phyloP scores from a whole-genome alignment of 495 filamentous ascomycete species.

The Aspergillus affinis region DNA sequence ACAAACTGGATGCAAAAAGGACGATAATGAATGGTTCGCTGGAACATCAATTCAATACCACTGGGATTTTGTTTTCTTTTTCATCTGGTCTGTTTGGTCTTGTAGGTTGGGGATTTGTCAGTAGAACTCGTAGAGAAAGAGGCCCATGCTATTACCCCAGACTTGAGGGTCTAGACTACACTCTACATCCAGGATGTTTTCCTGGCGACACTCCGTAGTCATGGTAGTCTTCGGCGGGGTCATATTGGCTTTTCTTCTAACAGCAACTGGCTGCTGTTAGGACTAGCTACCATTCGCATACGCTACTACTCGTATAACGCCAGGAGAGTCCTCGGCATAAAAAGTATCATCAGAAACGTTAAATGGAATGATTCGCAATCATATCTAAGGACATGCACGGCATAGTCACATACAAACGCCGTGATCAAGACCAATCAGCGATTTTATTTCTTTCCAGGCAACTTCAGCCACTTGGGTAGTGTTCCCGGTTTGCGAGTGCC shows the following conservation, averaged over 20 bases:
- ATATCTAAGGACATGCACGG: not conserved
- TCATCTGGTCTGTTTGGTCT: not conserved
- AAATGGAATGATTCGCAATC: not conserved
- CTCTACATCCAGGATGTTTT: too few relatives aligned
- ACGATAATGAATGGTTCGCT: constrained; percentile 5
- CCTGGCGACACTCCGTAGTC: too few relatives aligned
- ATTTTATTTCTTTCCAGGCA: constrained; percentile 55
- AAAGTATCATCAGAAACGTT: not conserved
- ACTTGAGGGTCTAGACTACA: not conserved
- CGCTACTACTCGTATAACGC: not conserved
- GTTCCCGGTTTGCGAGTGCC: constrained; percentile 47
- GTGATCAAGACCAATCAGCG: not conserved
- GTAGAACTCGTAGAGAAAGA: not conserved
- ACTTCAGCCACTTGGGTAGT: constrained; percentile 71
- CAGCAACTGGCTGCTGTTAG: too few relatives aligned
- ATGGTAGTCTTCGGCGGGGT: too few relatives aligned
- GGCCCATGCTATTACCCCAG: not conserved
- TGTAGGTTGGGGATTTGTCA: too few relatives aligned
- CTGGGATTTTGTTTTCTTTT: constrained; percentile 9
- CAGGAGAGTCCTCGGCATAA: not conserved
- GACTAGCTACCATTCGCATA: too few relatives aligned
- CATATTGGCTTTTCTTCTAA: too few relatives aligned
- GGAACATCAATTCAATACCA: constrained; percentile 13
- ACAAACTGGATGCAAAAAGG: constrained; percentile 9
- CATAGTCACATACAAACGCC: not conserved